A percentile compares a stretch with the other conserved stretches of the same genome.
Conservation (phyloP, 2,329 filamentous ascomycete genomes). For the Plectosphaerella cucumerina region DNA sequence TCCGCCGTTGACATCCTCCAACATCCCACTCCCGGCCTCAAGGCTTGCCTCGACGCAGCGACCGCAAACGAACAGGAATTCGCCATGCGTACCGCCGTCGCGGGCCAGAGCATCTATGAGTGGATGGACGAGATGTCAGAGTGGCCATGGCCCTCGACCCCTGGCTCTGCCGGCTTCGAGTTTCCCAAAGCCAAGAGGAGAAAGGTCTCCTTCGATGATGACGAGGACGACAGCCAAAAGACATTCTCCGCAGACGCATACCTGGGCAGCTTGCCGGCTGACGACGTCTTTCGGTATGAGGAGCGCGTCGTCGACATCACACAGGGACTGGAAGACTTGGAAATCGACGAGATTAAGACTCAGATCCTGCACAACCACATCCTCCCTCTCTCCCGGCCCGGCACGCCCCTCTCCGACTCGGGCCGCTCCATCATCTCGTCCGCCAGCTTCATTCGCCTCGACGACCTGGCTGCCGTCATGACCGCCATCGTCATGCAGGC, state of each 20-base stretch:
- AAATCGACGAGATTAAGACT: constrained; percentile 83
- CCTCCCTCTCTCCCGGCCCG: constrained; percentile 51
- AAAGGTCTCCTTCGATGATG: constrained; percentile 26
- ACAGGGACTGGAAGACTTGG: constrained; percentile 62
- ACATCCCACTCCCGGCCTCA: constrained; percentile 46
- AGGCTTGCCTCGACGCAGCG: constrained; percentile 57
- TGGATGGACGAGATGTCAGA: constrained; percentile 66
- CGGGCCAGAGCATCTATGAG: constrained; percentile 65
- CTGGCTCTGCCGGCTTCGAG: constrained; percentile 51
- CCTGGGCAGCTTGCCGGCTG: constrained; percentile 66
- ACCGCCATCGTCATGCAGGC: constrained; percentile 90
- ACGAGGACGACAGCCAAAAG: constrained; percentile 20
- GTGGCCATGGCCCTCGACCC: constrained; percentile 52
- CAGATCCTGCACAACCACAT: constrained; percentile 82
- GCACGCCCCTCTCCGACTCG: constrained; percentile 42
- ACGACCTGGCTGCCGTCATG: constrained; percentile 85
- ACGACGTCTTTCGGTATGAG: constrained; percentile 66
- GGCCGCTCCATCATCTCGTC: constrained; percentile 34
- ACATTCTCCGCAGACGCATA: constrained; percentile 30
- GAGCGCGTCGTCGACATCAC: constrained; percentile 69
- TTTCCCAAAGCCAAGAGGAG: constrained; percentile 36
- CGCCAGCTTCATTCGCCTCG: constrained; percentile 64
- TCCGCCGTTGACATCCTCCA: constrained; percentile 58
- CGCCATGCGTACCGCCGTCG: constrained; percentile 64
- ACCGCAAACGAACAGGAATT: constrained; percentile 66